Evolutionary conservation across 495 filamentous ascomycete genomes (phyloP).

Genomic region (Mycothermus thermophilus): DNA sequence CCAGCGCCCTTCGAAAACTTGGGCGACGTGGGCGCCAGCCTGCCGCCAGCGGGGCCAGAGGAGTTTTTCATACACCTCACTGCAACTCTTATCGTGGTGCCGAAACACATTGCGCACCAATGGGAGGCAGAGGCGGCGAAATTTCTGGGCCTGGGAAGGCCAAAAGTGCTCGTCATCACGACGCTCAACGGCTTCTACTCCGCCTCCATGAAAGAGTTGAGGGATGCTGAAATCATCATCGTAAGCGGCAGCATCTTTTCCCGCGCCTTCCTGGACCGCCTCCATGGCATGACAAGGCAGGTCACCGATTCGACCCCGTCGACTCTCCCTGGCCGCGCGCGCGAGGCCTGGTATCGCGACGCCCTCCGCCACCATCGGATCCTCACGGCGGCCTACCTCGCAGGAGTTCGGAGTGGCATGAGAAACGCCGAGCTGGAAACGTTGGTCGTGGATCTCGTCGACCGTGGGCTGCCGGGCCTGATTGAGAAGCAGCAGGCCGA

Average conservation of each 20-base stretch:
- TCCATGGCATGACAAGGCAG: no score
- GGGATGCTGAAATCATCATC: slow-evolving; percentile 44
- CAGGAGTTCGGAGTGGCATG: not conserved
- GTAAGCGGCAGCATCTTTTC: slow-evolving; percentile 18
- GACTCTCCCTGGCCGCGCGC: no score
- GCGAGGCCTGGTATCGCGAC: slow-evolving; percentile 8
- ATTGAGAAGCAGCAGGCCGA: not conserved
- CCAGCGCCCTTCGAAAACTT: not conserved
- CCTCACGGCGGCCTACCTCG: slow-evolving; percentile 5
- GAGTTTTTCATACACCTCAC: slow-evolving; percentile 35
- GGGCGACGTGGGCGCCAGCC: not conserved
- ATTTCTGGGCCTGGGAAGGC: slow-evolving; percentile 29
- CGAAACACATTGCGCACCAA: slow-evolving; percentile 47
- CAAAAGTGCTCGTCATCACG: slow-evolving; percentile 33
- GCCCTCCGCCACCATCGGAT: slow-evolving; percentile 5
- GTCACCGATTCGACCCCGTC: no score
- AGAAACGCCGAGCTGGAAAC: not conserved
- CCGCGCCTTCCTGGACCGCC: not conserved
- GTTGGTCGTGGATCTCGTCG: not conserved
- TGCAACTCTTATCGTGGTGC: slow-evolving; percentile 59
- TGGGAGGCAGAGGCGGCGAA: slow-evolving; percentile 50
- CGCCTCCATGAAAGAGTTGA: slow-evolving; percentile 21
- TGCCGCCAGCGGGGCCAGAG: slow-evolving; percentile 1
- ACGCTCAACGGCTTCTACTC: slow-evolving; percentile 11
- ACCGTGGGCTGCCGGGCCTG: not conserved